These are phyloP conservation scores for Sesbania bispinosa DNA, from an alignment of 306 rosid species.

Conservation along the genomic window DNA sequence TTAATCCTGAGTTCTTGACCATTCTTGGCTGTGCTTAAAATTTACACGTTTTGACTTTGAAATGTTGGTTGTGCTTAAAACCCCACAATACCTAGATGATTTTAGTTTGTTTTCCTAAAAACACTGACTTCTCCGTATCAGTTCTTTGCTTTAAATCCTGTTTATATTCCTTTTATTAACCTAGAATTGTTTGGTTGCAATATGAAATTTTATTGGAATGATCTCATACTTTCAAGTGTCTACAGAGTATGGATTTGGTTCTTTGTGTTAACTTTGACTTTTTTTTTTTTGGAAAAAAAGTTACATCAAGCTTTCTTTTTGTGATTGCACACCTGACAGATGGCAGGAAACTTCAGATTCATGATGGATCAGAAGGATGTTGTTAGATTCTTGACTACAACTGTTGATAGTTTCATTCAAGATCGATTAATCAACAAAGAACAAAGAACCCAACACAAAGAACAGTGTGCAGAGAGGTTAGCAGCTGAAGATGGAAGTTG, in stretches of 20 bases:
- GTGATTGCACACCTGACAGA: slow-evolving; percentile 22
- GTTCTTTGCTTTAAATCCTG: background rate
- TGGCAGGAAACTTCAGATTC: slow-evolving; percentile 51
- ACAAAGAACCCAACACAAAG: slow-evolving; percentile 62
- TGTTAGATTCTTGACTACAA: slow-evolving; percentile 50
- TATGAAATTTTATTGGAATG: background rate
- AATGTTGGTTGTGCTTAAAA: background rate
- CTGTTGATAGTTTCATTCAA: slow-evolving; percentile 56
- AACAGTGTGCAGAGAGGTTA: slow-evolving; percentile 89
- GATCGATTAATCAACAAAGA: slow-evolving; percentile 69
- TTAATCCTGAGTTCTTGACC: background rate
- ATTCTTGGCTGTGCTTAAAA: background rate
- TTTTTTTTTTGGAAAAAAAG: background rate
- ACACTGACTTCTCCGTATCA: background rate
- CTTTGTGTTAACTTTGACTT: background rate
- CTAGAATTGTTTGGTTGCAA: background rate
- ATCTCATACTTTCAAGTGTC: background rate
- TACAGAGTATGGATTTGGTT: slow-evolving; percentile 3
- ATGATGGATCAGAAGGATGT: slow-evolving; percentile 74
- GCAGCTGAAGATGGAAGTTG: slow-evolving; percentile 82
- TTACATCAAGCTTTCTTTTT: background rate
- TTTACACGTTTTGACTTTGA: background rate
- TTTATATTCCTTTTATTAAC: background rate
- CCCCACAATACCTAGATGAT: background rate
- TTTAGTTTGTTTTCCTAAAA: background rate